A percentile compares a stretch with the other conserved stretches of the same genome.
These are phyloP conservation scores for Emergomyces pasteurianus DNA, from an alignment of 2,329 filamentous ascomycete genomes.

Conservation along the genomic window DNA sequence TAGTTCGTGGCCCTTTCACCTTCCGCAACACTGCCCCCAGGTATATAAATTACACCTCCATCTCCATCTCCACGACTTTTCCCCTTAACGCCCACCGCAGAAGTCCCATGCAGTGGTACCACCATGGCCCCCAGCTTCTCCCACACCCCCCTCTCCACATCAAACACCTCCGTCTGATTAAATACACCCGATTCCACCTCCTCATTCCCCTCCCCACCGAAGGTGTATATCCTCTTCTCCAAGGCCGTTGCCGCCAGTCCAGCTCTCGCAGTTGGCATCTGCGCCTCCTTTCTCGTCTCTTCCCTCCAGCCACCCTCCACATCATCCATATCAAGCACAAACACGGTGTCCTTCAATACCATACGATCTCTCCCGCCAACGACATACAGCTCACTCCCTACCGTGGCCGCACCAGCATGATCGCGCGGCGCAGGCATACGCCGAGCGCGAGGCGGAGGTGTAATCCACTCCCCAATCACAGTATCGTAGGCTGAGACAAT, in stretches of 20 bases:
- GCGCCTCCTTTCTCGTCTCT: background rate
- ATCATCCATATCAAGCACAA: background rate
- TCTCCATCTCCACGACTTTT: background rate
- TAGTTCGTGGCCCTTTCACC: background rate
- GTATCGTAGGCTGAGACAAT: background rate
- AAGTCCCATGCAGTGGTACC: background rate
- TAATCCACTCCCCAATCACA: background rate
- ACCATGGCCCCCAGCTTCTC: background rate
- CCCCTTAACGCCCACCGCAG: background rate
- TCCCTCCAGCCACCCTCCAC: background rate
- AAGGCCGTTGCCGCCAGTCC: background rate
- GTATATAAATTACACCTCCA: background rate
- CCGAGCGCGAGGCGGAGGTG: background rate
- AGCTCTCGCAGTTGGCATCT: background rate
- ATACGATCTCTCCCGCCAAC: background rate
- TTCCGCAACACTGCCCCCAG: background rate
- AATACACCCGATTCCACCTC: background rate
- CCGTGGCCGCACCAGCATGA: background rate
- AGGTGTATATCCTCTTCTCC: background rate
- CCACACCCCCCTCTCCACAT: background rate
- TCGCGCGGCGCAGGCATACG: background rate
- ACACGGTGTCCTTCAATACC: background rate
- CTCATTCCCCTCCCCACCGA: background rate
- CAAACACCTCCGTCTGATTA: conserved; percentile 1
- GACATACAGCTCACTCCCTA: background rate